phyloP scores from a whole-genome alignment of 306 rosid genomes.

The Corylus americana region DNA sequence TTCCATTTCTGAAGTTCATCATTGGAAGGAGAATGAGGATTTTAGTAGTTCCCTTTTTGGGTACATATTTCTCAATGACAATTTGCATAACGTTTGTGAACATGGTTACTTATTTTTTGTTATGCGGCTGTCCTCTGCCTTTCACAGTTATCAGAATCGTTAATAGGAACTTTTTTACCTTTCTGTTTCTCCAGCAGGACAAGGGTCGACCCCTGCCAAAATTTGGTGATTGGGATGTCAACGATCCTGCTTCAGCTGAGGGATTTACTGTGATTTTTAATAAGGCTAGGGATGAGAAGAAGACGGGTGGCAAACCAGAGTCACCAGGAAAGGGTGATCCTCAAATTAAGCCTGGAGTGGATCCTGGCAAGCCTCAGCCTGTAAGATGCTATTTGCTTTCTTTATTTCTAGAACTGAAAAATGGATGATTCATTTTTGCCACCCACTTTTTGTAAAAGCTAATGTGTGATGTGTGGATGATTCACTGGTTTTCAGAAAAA shows the following conservation, averaged over 20 bases:
- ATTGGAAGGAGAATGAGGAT: slow-evolving; percentile 6
- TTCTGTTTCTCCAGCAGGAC: slow-evolving; percentile 52
- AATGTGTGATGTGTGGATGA: slow-evolving; percentile 15
- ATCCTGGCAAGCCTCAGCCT: slow-evolving; percentile 64
- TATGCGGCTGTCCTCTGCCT: not conserved
- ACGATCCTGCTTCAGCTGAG: slow-evolving; percentile 99
- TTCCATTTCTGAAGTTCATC: slow-evolving; percentile 19
- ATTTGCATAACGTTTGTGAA: slow-evolving; percentile 9
- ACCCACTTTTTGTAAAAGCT: not conserved
- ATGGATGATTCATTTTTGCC: not conserved
- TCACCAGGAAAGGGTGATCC: slow-evolving; percentile 81
- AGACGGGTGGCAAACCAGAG: slow-evolving; percentile 93
- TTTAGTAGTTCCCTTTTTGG: not conserved
- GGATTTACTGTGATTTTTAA: slow-evolving; percentile 98
- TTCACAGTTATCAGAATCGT: not conserved
- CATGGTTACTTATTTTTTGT: not conserved
- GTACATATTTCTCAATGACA: slow-evolving; percentile 15
- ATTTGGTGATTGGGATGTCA: slow-evolving; percentile 99
- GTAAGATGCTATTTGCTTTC: slow-evolving; percentile 49
- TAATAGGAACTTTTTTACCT: not conserved
- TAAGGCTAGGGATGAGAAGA: slow-evolving; percentile 97
- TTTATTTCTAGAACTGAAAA: not conserved
- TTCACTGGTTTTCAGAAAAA: slow-evolving; percentile 71
- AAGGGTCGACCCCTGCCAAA: slow-evolving; percentile 96
- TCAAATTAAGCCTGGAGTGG: slow-evolving; percentile 58